phyloP scores from a whole-genome alignment of 805 yeast genomes.

The Pichia insulana region DNA sequence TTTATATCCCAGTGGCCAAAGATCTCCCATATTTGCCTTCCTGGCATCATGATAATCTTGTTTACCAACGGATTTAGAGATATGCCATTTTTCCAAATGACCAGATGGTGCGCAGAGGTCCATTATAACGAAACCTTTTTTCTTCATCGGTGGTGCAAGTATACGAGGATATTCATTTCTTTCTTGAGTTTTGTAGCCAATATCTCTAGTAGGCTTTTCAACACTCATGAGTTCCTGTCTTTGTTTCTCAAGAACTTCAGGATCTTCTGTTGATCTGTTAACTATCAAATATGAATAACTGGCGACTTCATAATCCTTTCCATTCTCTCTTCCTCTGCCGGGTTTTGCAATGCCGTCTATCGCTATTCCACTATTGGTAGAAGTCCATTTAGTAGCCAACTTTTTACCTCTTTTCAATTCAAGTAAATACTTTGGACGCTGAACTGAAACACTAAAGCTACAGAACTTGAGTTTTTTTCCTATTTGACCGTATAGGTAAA shows the following conservation, averaged over 20 bases:
- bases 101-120: slow-evolving; percentile 78
- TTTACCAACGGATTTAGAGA: slow-evolving; percentile 69
- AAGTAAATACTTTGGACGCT: slow-evolving; percentile 69
- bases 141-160: slow-evolving; percentile 60
- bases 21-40: slow-evolving; percentile 74
- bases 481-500: slow-evolving; percentile 41
- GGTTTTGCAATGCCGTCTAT: slow-evolving; percentile 35
- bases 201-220: slow-evolving; percentile 13
- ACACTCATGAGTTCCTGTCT: slow-evolving; percentile 11
- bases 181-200: slow-evolving; percentile 22
- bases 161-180: slow-evolving; percentile 61
- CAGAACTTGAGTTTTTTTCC: slow-evolving; percentile 68
- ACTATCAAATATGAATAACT: slow-evolving; percentile 68
- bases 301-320: slow-evolving; percentile 62
- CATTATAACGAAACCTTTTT: slow-evolving; percentile 74
- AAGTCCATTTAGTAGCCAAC: slow-evolving; percentile 65
- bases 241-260: slow-evolving; percentile 9
- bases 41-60: slow-evolving; percentile 84
- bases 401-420: slow-evolving; percentile 79
- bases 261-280: slow-evolving; percentile 45
- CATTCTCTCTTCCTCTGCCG: slow-evolving; percentile 75
- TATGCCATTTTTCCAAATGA: slow-evolving; percentile 75
- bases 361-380: slow-evolving; percentile 48
- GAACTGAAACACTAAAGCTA: slow-evolving; percentile 59
- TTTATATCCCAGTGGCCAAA: slow-evolving; percentile 73